A percentile compares a stretch with the other conserved stretches of the same genome.
These are phyloP conservation scores for Septoria linicola DNA, from an alignment of 2,329 filamentous ascomycete genomes.

Conservation along the genomic window DNA sequence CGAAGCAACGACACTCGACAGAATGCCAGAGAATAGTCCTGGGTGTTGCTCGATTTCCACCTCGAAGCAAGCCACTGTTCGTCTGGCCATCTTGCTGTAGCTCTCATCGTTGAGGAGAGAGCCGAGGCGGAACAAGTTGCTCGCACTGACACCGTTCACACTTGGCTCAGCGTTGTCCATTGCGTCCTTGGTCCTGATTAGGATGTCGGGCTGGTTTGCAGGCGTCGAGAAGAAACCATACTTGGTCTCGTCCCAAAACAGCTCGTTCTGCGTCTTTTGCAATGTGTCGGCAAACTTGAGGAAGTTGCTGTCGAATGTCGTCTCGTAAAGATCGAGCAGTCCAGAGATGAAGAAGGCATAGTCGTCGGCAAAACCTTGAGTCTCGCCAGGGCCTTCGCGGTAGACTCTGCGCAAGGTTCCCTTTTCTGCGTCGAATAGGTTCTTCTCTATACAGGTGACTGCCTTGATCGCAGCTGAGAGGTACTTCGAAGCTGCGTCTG, in stretches of 20 bases:
- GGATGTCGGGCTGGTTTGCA: constrained; percentile 62
- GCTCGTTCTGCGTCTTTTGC: constrained; percentile 70
- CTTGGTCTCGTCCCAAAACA: constrained; percentile 70
- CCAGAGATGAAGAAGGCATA: constrained; percentile 87
- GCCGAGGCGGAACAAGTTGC: constrained; percentile 80
- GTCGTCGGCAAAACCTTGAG: constrained; percentile 83
- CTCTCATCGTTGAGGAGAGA: constrained; percentile 64
- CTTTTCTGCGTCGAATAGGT: constrained; percentile 67
- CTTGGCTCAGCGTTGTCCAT: constrained; percentile 92
- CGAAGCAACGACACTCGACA: constrained; percentile 72
- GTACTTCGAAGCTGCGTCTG: constrained; percentile 51
- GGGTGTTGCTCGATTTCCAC: constrained; percentile 90
- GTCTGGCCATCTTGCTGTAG: constrained; percentile 65
- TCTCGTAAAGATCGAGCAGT: constrained; percentile 78
- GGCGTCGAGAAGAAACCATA: constrained; percentile 72
- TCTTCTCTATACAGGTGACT: constrained; percentile 67
- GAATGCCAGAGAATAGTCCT: constrained; percentile 81
- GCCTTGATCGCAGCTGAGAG: constrained; percentile 65
- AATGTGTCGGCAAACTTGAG: constrained; percentile 78
- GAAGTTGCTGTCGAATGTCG: constrained; percentile 72
- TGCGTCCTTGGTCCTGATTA: constrained; percentile 88
- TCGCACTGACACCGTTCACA: constrained; percentile 81
- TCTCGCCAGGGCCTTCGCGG: constrained; percentile 63
- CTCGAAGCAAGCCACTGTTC: constrained; percentile 82
- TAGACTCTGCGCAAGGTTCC: constrained; percentile 72